These are phyloP conservation scores for Raphanus raphanistrum DNA, from an alignment of 345 rosid species.

Conservation along the genomic window DNA sequence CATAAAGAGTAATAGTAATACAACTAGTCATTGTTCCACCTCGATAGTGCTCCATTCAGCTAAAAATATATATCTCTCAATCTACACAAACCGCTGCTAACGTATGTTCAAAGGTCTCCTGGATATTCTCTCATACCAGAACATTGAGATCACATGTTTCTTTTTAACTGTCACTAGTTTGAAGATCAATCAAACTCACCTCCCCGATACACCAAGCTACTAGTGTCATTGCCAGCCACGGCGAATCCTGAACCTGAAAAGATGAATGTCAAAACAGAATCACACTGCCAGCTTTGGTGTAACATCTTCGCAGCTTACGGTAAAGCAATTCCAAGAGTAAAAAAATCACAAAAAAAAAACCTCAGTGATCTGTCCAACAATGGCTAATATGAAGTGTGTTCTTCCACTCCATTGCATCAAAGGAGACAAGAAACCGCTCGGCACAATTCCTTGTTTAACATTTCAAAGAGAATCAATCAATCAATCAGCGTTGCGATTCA, in stretches of 20 bases:
- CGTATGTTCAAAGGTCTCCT: background rate
- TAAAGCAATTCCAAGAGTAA: background rate
- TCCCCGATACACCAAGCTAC: constrained; percentile 73
- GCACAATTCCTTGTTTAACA: constrained; percentile 60
- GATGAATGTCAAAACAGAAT: background rate
- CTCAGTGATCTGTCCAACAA: constrained; percentile 57
- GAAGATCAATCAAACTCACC: constrained; percentile 45
- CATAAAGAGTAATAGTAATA: background rate
- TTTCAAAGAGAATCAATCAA: background rate
- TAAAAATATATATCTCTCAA: background rate
- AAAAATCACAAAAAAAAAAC: constrained; percentile 38
- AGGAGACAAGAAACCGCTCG: constrained; percentile 78
- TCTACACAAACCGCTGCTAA: background rate
- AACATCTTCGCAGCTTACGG: background rate
- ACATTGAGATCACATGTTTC: background rate
- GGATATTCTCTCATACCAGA: background rate
- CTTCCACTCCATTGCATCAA: constrained; percentile 87
- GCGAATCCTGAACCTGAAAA: constrained; percentile 58
- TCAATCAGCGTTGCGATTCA: background rate
- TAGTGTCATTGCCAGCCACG: constrained; percentile 70
- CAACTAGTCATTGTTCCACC: constrained; percentile 11
- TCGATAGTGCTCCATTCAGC: background rate
- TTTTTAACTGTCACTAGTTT: background rate
- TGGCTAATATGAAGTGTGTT: constrained; percentile 60
- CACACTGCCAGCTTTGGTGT: background rate